Percentiles rank a stretch among this genome's conserved stretches.
Conservation (phyloP, 1,139 yeast species). For the Debaryomyces udenii region DNA sequence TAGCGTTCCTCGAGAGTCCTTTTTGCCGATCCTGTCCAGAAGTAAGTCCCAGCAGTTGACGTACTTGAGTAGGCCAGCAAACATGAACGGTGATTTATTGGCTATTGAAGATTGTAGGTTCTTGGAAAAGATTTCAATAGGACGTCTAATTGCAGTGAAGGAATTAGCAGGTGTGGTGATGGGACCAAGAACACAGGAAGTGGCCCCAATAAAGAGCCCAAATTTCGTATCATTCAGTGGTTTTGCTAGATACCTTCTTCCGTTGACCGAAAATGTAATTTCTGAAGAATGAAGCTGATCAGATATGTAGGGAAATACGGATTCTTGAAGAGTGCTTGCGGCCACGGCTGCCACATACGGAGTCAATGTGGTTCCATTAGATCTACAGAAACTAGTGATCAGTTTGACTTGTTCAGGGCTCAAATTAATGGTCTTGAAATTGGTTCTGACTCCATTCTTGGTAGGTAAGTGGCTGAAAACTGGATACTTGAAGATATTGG, state of each 20-base stretch:
- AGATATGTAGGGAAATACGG: slow-evolving; percentile 19
- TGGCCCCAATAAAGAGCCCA: slow-evolving; percentile 22
- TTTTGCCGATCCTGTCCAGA: slow-evolving; percentile 14
- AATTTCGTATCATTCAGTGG: slow-evolving; percentile 18
- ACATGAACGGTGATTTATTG: slow-evolving; percentile 20
- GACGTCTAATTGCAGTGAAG: slow-evolving; percentile 8
- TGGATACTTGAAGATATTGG: slow-evolving; percentile 20
- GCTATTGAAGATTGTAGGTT: slow-evolving; percentile 15
- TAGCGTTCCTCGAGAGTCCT: slow-evolving; percentile 18
- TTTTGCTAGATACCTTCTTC: slow-evolving; percentile 29
- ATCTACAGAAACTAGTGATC: slow-evolving; percentile 19
- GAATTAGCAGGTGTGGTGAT: slow-evolving; percentile 9
- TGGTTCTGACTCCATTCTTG: slow-evolving; percentile 13
- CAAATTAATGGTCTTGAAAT: slow-evolving; percentile 20
- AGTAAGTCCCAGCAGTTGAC: slow-evolving; percentile 19
- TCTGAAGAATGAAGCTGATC: slow-evolving; percentile 16
- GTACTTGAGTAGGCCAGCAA: slow-evolving; percentile 23
- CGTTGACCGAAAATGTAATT: slow-evolving; percentile 24
- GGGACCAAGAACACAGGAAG: slow-evolving; percentile 18
- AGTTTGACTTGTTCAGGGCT: slow-evolving; percentile 13
- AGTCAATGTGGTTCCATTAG: slow-evolving; percentile 27
- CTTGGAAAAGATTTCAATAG: slow-evolving; percentile 14
- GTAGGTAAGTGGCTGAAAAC: slow-evolving; percentile 18
- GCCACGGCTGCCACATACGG: slow-evolving; percentile 26
- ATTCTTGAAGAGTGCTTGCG: slow-evolving; percentile 24